Percentiles rank a stretch among this genome's conserved stretches.
These are phyloP conservation scores for Eudorina sp. DNA, from an alignment of 139 green algal genomes.

Conservation along the genomic window DNA sequence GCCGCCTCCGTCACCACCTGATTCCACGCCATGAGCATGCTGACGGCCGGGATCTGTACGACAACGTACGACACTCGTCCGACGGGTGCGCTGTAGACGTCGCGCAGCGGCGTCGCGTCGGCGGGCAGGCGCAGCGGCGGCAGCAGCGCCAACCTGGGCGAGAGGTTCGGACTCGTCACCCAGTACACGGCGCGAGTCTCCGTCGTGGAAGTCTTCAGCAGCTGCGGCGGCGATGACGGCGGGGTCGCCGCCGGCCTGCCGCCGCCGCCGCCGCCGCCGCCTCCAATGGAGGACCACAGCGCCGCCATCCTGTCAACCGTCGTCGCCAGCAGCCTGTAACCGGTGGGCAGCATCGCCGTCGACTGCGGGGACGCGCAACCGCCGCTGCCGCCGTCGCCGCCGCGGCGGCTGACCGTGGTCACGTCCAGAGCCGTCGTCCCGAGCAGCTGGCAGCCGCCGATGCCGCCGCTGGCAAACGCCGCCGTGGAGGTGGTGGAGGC, in stretches of 20 bases:
- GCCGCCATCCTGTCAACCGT: too few species aligned
- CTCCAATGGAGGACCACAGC: too few species aligned
- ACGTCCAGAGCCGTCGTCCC: too few species aligned
- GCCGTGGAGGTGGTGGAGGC: background rate
- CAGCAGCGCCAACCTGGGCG: conserved; percentile 12
- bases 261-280: background rate
- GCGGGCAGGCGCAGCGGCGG: background rate
- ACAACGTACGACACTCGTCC: conserved; percentile 27
- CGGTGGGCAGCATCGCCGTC: background rate
- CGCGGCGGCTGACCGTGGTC: too few species aligned
- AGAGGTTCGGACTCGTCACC: background rate
- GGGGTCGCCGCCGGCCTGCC: background rate
- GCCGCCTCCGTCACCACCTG: background rate
- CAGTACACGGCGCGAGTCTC: background rate
- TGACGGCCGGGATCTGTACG: conserved; percentile 9
- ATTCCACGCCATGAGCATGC: conserved; percentile 17
- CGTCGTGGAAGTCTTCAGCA: too few species aligned
- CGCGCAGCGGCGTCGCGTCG: background rate
- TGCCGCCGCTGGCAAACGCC: too few species aligned
- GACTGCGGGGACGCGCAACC: background rate
- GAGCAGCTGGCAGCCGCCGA: too few species aligned
- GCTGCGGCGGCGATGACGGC: too few species aligned
- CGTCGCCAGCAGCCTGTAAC: background rate
- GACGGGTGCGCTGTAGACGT: background rate
- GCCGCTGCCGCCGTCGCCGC: too few species aligned